Conservation (phyloP, 371 early-diverging fungal species). For the Mortierella sp. region DNA sequence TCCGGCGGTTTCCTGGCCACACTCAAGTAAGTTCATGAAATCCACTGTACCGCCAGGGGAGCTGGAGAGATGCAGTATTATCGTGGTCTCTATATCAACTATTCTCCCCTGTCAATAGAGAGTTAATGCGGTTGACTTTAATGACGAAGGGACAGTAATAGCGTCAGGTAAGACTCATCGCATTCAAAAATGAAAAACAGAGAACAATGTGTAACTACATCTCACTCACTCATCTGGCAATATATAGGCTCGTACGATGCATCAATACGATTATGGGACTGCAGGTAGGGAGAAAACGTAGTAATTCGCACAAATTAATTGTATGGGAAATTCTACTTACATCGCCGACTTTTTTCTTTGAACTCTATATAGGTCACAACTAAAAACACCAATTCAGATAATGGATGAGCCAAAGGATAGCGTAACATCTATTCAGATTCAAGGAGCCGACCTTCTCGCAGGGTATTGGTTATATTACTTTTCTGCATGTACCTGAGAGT, state of each 20-base stretch:
- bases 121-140: constrained; percentile 88
- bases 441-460: constrained; percentile 79
- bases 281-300: constrained; percentile 58
- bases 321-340: neutral
- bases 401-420: constrained; percentile 92
- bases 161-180: constrained; percentile 69
- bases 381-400: constrained; percentile 83
- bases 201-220: neutral
- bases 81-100: neutral
- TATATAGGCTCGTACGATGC: constrained; percentile 88
- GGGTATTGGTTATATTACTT: constrained; percentile 62
- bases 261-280: constrained; percentile 92
- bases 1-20: constrained; percentile 87
- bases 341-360: neutral
- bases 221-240: neutral
- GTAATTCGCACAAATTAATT: neutral
- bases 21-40: constrained; percentile 67
- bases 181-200: neutral
- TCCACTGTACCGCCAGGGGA: neutral
- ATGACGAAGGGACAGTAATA: constrained; percentile 81
- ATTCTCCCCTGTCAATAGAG: constrained; percentile 59
- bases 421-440: constrained; percentile 81
- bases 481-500: neutral
- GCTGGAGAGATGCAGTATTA: too few relatives aligned
- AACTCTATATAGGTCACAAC: constrained; percentile 65